A percentile compares a stretch with the other conserved stretches of the same genome.
These are phyloP conservation scores for Omphalotus guepiniiformis DNA, from an alignment of 768 basidiomycete species.

Conservation along the genomic window DNA sequence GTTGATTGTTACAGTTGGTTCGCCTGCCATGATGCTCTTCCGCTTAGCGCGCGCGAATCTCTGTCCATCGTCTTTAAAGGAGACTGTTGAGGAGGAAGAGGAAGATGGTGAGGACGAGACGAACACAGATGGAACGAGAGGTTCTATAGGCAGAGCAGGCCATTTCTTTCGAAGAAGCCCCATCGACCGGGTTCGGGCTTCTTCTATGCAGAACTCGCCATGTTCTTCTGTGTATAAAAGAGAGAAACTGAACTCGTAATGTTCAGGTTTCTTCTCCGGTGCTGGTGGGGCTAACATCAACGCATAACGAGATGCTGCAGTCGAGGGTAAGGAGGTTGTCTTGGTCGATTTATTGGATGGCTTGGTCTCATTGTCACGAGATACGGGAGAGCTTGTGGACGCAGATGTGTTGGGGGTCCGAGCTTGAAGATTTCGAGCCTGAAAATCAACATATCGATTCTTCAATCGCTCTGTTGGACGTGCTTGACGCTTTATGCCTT, in stretches of 20 bases:
- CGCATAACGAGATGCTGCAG: conserved; percentile 56
- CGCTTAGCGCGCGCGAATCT: conserved; percentile 38
- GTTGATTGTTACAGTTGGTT: conserved; percentile 93
- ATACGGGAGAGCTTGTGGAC: conserved; percentile 25
- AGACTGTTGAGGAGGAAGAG: conserved; percentile 31
- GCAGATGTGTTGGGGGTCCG: conserved; percentile 22
- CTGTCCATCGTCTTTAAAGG: conserved; percentile 55
- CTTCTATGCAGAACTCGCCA: conserved; percentile 81
- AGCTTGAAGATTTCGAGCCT: conserved; percentile 37
- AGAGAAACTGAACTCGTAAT: conserved; percentile 61
- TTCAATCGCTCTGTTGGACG: conserved; percentile 84
- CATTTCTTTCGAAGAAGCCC: conserved; percentile 84
- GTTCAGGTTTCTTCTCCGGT: conserved; percentile 69
- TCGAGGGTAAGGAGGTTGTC: conserved; percentile 29
- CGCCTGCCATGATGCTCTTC: conserved; percentile 44
- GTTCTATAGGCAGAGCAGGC: conserved; percentile 57
- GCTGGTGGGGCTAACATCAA: conserved; percentile 67
- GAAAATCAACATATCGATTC: conserved; percentile 76
- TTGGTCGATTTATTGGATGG: conserved; percentile 25
- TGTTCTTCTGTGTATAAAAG: conserved; percentile 73
- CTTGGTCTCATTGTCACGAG: conserved; percentile 20
- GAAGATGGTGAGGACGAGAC: conserved; percentile 30
- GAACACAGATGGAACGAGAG: conserved; percentile 16
- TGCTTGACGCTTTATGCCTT: conserved; percentile 78
- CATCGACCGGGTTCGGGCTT: conserved; percentile 76